Evolutionary conservation across 129 eudicot genomes (phyloP), one percentile per base, ranked within the genome.

Genomic region (Mikania micrantha): DNA sequence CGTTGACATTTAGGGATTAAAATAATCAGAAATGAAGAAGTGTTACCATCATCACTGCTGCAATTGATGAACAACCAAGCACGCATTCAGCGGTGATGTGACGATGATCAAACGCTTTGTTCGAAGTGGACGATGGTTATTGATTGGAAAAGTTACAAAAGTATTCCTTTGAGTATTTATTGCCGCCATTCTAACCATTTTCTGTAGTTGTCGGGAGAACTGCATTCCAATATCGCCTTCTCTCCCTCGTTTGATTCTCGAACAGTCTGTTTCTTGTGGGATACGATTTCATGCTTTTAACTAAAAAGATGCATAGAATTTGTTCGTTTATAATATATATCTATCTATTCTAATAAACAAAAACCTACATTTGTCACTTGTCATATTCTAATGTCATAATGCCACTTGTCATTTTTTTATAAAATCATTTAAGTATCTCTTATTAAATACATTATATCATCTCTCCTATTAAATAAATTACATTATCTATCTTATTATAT

Each of bases 201-300:
- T 73, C 16, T 42, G 64, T 73, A 64, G 71, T 73, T 73, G 64
- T 28, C 52, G 19, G 6, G 29, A 57, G 66, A 44, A 70, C 40
- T 71, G 36, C 22, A 31, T 59, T 71, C 72, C 16, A 27, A n/a
- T 12, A 28, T 28, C 28, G 3, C 50, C 9, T 41, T 27, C 40
- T 9, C 54, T 21, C 12, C 29, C 5, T 7, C 7, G 1, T 52
- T 52, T 3, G 38, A 57, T 57, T 41, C 54, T 29, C 16, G 1
- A 36, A 34, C 48, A 61, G 47, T 61, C 17, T 31, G 40, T 60
- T 42, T 3, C 34, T 54, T 25, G 36, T 24, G 24, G 70, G 70
- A 42, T 64, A 16, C 24, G 29, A 4, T 35, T 1, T 0, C 47
- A 1, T 11, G n/a, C 16, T 40, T 40, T 40, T 2, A n/a, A n/a